Base-by-base conservation (phyloP, 2,329 filamentous ascomycete species). In the Botryosphaeria dothidea region DNA sequence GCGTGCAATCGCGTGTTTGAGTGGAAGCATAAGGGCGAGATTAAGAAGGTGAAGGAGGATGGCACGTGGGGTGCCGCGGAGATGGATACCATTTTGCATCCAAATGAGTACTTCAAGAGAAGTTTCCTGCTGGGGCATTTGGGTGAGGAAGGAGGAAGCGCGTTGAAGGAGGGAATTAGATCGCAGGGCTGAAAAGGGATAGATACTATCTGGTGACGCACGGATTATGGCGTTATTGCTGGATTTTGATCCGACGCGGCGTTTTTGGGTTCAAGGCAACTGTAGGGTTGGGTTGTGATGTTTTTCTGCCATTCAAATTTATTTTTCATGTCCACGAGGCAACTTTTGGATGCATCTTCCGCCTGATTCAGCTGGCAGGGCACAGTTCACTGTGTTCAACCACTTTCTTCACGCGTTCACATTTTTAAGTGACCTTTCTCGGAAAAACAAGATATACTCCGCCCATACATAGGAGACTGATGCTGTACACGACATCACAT, bases 1-100 rank as follows among this genome's bases (percentile, higher is more conserved):
- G 95, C 94, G 21, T 99, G 95, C 78, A 99, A 98, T 75, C 85
- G 94, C 2, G 94, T 99, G 0, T 99, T 98, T 75, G 95, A 99
- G 72, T 86, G 90, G 74, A 80, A 90, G 19, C 93, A 99, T 78
- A 93, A 91, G 71, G 75, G 69, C 25, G 79, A 83, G 71, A 76
- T 84, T 21, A 82, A 81, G 69, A 82, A 80, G 74, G 80, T 83
- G 31, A 83, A 82, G 72, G 81, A 83, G 21, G 77, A 83, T 54
- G 76, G 75, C 4, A 74, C 75, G 0, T 83, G 81, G 82, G 75
- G 75, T 13, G 77, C 89, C 6, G 87, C 88, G 17, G 92, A 97
- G 75, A 83, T 97, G 46, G 94, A 98, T 79, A 98, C 94, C 0
- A 96, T 99, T 74, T 89, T 97, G 23, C 95, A 99, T 79, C 95